Conservation (phyloP, 148 eudicot genomes). For the Nyssa sinensis region DNA sequence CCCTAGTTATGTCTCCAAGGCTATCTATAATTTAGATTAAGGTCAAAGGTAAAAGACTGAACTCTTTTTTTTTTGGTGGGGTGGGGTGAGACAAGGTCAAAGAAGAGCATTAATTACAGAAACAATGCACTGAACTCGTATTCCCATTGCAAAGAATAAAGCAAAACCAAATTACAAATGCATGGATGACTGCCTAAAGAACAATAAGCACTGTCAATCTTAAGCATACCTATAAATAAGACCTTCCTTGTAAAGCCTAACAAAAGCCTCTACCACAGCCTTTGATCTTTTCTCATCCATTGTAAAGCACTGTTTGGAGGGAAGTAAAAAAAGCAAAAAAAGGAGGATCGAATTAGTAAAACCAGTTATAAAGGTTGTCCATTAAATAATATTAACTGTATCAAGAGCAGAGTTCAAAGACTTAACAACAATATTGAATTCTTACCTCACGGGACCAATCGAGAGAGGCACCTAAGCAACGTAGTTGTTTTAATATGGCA, state of each 20-base stretch:
- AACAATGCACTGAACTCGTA: not conserved
- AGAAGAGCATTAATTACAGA: not conserved
- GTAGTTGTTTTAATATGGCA: slow-evolving; percentile 76
- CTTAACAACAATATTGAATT: not conserved
- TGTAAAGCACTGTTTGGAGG: slow-evolving; percentile 70
- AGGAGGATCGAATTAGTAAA: not conserved
- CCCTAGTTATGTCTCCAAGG: no score
- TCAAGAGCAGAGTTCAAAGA: not conserved
- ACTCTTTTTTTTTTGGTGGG: no score
- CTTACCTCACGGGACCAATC: slow-evolving; percentile 98
- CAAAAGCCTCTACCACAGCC: slow-evolving; percentile 93
- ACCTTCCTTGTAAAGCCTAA: slow-evolving; percentile 79
- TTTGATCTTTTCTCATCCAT: slow-evolving; percentile 92
- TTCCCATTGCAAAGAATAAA: not conserved
- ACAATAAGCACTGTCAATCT: no score
- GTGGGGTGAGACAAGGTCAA: not conserved
- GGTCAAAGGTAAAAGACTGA: not conserved
- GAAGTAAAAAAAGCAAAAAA: not conserved
- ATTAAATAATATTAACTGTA: no score
- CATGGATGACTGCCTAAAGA: no score
- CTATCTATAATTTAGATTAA: no score
- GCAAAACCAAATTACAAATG: not conserved
- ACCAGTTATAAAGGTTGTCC: not conserved
- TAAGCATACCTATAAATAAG: slow-evolving; percentile 95
- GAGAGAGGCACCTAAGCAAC: slow-evolving; percentile 83